Conservation (phyloP, 2,329 filamentous ascomycete species). For the Trichophyton rubrum region DNA sequence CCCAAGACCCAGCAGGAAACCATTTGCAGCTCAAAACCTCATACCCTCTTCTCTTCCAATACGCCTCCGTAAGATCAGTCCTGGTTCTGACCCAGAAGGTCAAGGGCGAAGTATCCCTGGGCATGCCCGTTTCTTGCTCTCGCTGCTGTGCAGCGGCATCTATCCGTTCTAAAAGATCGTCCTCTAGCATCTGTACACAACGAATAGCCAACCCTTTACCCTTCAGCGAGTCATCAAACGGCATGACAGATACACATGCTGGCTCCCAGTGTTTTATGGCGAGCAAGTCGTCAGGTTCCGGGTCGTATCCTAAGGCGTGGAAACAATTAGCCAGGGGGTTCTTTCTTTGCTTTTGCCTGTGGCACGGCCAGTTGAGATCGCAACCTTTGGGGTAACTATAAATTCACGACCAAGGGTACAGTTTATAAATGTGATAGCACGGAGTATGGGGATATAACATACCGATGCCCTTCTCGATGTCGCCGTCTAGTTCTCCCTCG, state of each 20-base stretch:
- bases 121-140: background rate
- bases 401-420: background rate
- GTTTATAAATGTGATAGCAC: background rate
- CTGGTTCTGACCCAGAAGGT: constrained; percentile 11
- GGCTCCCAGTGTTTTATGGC: constrained; percentile 10
- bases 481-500: background rate
- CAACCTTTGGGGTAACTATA: background rate
- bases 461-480: constrained; percentile 1
- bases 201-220: constrained; percentile 7
- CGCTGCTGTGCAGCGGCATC: background rate
- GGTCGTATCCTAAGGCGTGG: constrained; percentile 6
- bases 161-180: constrained; percentile 8
- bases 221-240: constrained; percentile 7
- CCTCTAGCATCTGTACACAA: constrained; percentile 7
- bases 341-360: background rate
- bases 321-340: background rate
- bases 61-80: constrained; percentile 3
- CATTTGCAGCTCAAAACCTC: constrained; percentile 2
- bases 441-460: background rate
- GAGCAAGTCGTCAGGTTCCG: constrained; percentile 8
- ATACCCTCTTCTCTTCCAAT: constrained; percentile 12
- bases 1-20: constrained; percentile 8
- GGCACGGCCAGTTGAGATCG: background rate
- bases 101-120: background rate
- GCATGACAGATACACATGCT: constrained; percentile 6